Evolutionary conservation across 371 early-diverging fungal genomes (phyloP).

Genomic region (Fennellomyces sp.): DNA sequence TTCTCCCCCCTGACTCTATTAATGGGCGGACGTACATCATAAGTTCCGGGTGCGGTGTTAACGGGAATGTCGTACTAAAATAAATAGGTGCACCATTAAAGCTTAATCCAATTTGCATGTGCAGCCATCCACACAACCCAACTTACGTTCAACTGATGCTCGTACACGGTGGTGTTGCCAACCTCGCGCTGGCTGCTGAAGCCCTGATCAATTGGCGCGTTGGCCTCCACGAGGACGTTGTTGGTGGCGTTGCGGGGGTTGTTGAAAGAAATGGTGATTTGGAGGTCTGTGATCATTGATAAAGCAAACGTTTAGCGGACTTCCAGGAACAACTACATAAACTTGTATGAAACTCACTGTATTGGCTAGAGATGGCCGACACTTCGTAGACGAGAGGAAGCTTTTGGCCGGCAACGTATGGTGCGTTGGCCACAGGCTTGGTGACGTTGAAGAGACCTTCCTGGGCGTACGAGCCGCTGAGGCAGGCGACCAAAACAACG

Average conservation of each 20-base stretch:
- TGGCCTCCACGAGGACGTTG: constrained; percentile 10
- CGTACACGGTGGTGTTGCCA: constrained; percentile 29
- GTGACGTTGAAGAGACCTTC: constrained; percentile 20
- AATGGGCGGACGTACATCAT: constrained; percentile 15
- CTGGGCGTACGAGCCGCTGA: constrained; percentile 9
- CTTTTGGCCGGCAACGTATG: constrained; percentile 41
- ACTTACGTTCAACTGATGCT: constrained; percentile 40
- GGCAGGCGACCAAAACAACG: constrained; percentile 10
- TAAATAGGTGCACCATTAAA: constrained; percentile 1
- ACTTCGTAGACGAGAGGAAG: constrained; percentile 41
- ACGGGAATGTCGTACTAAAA: constrained; percentile 35
- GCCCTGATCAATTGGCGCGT: constrained; percentile 34
- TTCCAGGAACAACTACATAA: neutral
- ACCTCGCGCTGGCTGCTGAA: constrained; percentile 30
- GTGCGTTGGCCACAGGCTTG: constrained; percentile 24
- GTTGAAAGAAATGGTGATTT: constrained; percentile 27
- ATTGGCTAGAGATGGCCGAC: constrained; percentile 22
- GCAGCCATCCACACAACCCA: neutral
- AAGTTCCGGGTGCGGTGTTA: constrained; percentile 28
- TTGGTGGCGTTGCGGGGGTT: constrained; percentile 14
- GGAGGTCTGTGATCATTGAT: constrained; percentile 11
- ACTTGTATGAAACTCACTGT: constrained; percentile 23
- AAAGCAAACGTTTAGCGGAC: constrained; percentile 10
- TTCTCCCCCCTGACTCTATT: neutral
- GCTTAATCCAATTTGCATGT: neutral